phyloP scores from a whole-genome alignment of 306 rosid species.

The Nissolia schottii region DNA sequence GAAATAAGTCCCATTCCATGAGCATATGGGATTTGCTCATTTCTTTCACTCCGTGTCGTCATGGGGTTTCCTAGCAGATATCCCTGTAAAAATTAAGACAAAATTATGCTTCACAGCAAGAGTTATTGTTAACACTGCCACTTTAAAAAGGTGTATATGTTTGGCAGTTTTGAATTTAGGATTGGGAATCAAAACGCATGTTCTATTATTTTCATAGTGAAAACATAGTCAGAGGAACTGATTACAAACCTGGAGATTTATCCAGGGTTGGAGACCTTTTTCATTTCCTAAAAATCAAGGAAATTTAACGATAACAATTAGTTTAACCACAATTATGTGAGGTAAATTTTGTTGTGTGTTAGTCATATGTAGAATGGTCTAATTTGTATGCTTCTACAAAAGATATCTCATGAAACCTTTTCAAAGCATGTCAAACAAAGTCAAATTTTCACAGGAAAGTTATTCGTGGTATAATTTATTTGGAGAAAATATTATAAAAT shows the following conservation, averaged over 20 bases:
- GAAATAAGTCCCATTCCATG: constrained; percentile 48
- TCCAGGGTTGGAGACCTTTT: constrained; percentile 23
- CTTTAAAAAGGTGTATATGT: neutral
- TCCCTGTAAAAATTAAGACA: constrained; percentile 31
- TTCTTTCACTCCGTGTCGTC: neutral
- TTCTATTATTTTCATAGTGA: neutral
- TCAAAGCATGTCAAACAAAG: neutral
- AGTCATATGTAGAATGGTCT: neutral
- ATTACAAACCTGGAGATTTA: constrained; percentile 45
- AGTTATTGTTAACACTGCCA: neutral
- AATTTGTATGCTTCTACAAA: neutral
- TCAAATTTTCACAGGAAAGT: neutral
- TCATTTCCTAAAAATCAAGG: constrained; percentile 36
- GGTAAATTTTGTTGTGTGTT: neutral
- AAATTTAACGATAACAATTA: neutral
- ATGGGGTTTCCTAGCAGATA: constrained; percentile 40
- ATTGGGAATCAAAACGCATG: neutral
- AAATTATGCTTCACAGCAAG: neutral
- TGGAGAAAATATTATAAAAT: neutral
- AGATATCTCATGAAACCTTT: neutral
- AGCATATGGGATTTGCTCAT: constrained; percentile 21
- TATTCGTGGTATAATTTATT: neutral
- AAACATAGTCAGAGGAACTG: neutral
- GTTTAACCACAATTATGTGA: neutral
- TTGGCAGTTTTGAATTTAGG: neutral